Evolutionary conservation across 2,329 filamentous ascomycete genomes (phyloP).

Genomic region (Ophiostoma sp.): DNA sequence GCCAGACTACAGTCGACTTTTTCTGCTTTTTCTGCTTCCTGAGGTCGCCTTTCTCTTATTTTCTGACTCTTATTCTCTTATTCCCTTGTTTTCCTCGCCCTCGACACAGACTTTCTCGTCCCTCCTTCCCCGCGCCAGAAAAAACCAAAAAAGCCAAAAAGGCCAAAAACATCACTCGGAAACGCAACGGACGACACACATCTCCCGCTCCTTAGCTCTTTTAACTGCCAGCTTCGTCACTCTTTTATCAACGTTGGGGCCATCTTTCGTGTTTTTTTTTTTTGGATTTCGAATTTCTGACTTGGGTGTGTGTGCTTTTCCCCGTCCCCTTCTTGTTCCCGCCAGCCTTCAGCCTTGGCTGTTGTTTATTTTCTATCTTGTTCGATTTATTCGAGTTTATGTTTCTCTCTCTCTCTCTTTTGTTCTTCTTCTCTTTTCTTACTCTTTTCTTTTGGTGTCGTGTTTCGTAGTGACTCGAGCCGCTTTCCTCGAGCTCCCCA

Average conservation of each 20-base stretch:
- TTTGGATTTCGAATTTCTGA: background rate
- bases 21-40: slow-evolving; percentile 8
- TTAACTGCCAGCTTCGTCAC: background rate
- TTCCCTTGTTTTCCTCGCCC: background rate
- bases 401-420: background rate
- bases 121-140: background rate
- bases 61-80: slow-evolving; percentile 10
- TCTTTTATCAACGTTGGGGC: background rate
- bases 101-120: background rate
- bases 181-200: background rate
- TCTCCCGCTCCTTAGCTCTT: slow-evolving; percentile 4
- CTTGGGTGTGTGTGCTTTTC: background rate
- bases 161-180: background rate
- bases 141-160: background rate
- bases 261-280: background rate
- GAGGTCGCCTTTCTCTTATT: background rate
- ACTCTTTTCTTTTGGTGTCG: background rate
- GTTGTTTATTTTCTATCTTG: background rate
- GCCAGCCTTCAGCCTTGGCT: background rate
- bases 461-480: slow-evolving; percentile 5
- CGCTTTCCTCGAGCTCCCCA: background rate
- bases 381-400: background rate
- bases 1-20: slow-evolving; percentile 6
- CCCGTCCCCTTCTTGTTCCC: background rate
- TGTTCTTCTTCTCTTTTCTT: slow-evolving; percentile 8